Evolutionary conservation across 306 rosid species (phyloP).

Genomic region (Sesbania bispinosa): DNA sequence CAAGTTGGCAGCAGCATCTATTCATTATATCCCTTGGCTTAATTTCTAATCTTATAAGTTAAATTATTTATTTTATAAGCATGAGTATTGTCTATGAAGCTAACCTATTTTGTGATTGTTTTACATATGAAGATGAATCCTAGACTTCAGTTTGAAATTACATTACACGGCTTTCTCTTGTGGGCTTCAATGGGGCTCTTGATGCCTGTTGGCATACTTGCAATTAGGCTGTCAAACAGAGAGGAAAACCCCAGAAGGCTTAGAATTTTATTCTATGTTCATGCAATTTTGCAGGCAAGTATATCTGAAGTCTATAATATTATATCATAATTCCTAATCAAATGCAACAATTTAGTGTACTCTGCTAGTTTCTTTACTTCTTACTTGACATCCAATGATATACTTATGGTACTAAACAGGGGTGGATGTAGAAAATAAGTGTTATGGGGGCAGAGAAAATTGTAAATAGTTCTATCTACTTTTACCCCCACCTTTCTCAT

Average conservation of each 20-base stretch:
- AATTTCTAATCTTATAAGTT: not conserved
- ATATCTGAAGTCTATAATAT: too few species aligned
- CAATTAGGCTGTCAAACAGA: conserved; percentile 61
- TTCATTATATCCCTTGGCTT: too few species aligned
- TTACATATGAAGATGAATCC: conserved; percentile 43
- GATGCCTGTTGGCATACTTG: conserved; percentile 83
- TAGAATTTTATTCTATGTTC: conserved; percentile 58
- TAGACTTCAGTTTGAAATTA: conserved; percentile 52
- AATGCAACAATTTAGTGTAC: too few species aligned
- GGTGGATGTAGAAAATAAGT: not conserved
- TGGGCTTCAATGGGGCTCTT: conserved; percentile 96
- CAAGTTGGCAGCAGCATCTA: too few species aligned
- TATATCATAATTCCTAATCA: too few species aligned
- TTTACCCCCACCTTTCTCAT: not conserved
- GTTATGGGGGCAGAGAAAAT: not conserved
- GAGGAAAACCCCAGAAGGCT: conserved; percentile 58
- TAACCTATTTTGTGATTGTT: not conserved
- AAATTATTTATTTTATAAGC: not conserved
- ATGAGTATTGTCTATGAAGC: not conserved
- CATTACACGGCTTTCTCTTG: conserved; percentile 77
- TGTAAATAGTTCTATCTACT: not conserved
- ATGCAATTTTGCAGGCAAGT: conserved; percentile 77
- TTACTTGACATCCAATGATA: conserved; percentile 21
- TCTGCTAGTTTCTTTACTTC: not conserved
- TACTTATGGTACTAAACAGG: not conserved